phyloP scores from a whole-genome alignment of 495 filamentous ascomycete genomes.

The Jackrogersella minutella region DNA sequence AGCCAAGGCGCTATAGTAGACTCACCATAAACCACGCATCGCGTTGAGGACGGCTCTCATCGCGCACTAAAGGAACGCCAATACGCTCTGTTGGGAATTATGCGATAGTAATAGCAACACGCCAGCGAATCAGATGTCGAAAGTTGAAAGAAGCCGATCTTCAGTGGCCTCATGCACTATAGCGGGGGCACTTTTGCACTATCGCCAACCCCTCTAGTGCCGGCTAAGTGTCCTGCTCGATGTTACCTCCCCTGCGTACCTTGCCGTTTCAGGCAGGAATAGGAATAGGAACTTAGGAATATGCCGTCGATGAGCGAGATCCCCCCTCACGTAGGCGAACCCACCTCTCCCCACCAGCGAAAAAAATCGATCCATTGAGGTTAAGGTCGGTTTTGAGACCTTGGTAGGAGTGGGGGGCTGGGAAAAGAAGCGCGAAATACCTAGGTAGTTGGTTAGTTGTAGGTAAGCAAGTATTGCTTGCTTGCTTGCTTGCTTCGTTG shows the following conservation, averaged over 20 bases:
- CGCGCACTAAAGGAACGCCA: not conserved
- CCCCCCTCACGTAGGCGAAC: constrained; percentile 19
- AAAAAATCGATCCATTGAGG: constrained; percentile 13
- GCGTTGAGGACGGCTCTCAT: not conserved
- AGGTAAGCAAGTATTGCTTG: too few relatives aligned
- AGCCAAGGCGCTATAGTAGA: too few relatives aligned
- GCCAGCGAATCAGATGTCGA: constrained; percentile 19
- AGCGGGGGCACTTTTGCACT: constrained; percentile 15
- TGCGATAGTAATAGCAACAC: constrained; percentile 4
- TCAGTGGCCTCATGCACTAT: constrained; percentile 21
- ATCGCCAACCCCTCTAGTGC: constrained; percentile 29
- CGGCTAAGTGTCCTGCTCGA: constrained; percentile 28
- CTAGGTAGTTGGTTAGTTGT: not conserved
- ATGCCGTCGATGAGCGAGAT: constrained; percentile 13
- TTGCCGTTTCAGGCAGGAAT: constrained; percentile 30
- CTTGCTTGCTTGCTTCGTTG: not conserved
- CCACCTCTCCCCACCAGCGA: constrained; percentile 19
- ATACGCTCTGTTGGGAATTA: not conserved
- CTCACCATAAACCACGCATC: not conserved
- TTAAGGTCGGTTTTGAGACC: constrained; percentile 6
- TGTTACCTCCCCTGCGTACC: constrained; percentile 6
- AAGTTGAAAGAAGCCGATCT: constrained; percentile 18
- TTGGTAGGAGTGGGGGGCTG: constrained; percentile 4
- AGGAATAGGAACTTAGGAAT: too few relatives aligned
- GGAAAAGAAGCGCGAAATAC: not conserved